These are phyloP conservation scores for Zygosaccharomyces bisporus DNA, from an alignment of 805 yeast genomes.

Conservation along the genomic window DNA sequence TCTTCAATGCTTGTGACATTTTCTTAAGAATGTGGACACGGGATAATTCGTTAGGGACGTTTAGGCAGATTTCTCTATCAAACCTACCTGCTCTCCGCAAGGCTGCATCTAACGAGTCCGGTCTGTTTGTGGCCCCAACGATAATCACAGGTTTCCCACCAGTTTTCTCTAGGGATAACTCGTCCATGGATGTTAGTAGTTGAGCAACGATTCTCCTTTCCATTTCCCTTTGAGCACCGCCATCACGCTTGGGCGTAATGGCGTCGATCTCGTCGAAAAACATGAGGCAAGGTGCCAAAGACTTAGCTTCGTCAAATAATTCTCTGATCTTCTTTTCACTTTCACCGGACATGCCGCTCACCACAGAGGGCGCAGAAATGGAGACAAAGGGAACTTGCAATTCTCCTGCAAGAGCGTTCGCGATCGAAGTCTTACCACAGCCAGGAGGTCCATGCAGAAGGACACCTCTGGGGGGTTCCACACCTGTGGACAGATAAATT, in stretches of 20 bases:
- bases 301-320: constrained; percentile 86
- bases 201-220: constrained; percentile 96
- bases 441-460: constrained; percentile 98
- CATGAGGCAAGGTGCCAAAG: constrained; percentile 85
- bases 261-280: constrained; percentile 98
- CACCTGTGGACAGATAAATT: constrained; percentile 79
- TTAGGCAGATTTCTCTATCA: constrained; percentile 88
- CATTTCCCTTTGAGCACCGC: constrained; percentile 93
- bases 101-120: constrained; percentile 92
- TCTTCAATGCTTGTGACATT: constrained; percentile 62
- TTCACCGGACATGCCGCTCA: constrained; percentile 99
- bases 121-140: constrained; percentile 95
- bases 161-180: constrained; percentile 79
- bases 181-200: constrained; percentile 90
- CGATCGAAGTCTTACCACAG: constrained; percentile 95
- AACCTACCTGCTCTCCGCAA: constrained; percentile 95
- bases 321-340: constrained; percentile 92
- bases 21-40: constrained; percentile 71
- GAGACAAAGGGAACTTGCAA: constrained; percentile 88
- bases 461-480: constrained; percentile 93
- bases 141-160: constrained; percentile 90
- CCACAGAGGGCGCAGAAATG: constrained; percentile 92
- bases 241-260: constrained; percentile 95
- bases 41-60: constrained; percentile 88
- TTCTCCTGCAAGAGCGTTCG: constrained; percentile 94